Evolutionary conservation across 208 protist species (phyloP).

Genomic region (Leishmania arabica): DNA sequence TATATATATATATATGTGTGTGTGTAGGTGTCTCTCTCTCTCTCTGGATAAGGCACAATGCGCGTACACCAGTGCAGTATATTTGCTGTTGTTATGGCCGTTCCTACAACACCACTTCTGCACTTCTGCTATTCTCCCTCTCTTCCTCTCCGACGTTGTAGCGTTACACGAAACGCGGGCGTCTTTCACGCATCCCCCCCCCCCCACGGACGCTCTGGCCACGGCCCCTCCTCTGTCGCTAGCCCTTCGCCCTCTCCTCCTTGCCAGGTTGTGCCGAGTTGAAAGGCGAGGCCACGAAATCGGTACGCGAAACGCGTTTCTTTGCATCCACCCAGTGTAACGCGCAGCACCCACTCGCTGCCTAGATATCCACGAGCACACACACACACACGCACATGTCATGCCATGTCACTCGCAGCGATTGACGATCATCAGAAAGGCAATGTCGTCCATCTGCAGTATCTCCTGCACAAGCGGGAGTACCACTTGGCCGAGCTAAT

Average conservation of each 20-base stretch:
- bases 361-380: background rate
- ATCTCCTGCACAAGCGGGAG: constrained; percentile 60
- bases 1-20: no score
- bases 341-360: background rate
- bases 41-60: background rate
- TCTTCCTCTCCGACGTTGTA: background rate
- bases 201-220: background rate
- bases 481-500: constrained; percentile 80
- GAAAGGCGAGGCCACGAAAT: background rate
- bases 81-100: background rate
- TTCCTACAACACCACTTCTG: no score
- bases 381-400: background rate
- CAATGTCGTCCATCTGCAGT: constrained; percentile 34
- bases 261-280: background rate
- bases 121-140: background rate
- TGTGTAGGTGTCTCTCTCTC: background rate
- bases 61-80: background rate
- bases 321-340: background rate
- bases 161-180: background rate
- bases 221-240: background rate
- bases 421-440: constrained; percentile 1
- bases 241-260: background rate
- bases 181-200: background rate
- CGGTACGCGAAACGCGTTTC: background rate
- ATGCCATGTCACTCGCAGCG: constrained; percentile 21